A percentile compares a stretch with the other conserved stretches of the same genome.
These are phyloP conservation scores for Chrysosporium keratinophilum DNA, from an alignment of 2,329 filamentous ascomycete genomes.

Conservation along the genomic window DNA sequence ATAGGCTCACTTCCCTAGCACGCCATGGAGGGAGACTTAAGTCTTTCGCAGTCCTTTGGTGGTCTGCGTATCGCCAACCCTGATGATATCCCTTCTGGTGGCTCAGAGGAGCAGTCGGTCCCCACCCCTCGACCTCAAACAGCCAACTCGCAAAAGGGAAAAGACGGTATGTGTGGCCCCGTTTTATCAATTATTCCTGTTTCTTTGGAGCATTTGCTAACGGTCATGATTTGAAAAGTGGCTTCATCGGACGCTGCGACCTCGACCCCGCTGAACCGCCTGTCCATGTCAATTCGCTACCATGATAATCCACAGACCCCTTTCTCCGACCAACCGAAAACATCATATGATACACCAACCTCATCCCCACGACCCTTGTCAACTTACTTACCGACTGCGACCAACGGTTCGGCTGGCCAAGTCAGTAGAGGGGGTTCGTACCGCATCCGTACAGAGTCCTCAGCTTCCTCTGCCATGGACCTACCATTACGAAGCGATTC, in stretches of 20 bases:
- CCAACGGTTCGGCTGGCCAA: slow-evolving; percentile 32
- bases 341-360: slow-evolving; percentile 20
- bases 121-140: background rate
- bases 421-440: slow-evolving; percentile 38
- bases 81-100: slow-evolving; percentile 54
- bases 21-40: slow-evolving; percentile 80
- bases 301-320: slow-evolving; percentile 35
- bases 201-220: background rate
- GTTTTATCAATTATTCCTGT: background rate
- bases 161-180: background rate
- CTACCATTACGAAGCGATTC: slow-evolving; percentile 52
- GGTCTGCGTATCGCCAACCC: slow-evolving; percentile 95
- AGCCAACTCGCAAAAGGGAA: background rate
- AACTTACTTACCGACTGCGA: slow-evolving; percentile 37
- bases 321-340: slow-evolving; percentile 27
- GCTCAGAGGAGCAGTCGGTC: slow-evolving; percentile 23
- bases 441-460: slow-evolving; percentile 50
- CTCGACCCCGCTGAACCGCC: slow-evolving; percentile 7
- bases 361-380: slow-evolving; percentile 38
- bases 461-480: slow-evolving; percentile 48
- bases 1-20: background rate
- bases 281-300: slow-evolving; percentile 29
- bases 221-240: background rate
- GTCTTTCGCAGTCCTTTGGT: slow-evolving; percentile 82
- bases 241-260: background rate